Evolutionary conservation across 495 filamentous ascomycete species (phyloP), one percentile per base, ranked within the genome.

Genomic region (Hypoxylon perforatum): DNA sequence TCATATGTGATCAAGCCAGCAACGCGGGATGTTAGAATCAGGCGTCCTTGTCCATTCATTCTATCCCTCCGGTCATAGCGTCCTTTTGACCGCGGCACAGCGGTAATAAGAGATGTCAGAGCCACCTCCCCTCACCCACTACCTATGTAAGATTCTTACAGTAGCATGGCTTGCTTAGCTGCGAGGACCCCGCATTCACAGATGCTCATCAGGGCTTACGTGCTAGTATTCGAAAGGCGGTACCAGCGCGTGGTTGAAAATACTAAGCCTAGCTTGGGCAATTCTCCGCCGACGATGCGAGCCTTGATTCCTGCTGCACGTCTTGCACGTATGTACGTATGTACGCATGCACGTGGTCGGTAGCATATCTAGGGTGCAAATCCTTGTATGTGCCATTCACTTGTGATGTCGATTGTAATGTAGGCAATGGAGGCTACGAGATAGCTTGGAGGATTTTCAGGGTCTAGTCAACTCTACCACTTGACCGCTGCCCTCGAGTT

Each of bases 241-340:
- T 39, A 64, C 49, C 55, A 69, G 66, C 66, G 66, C 66, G 56
- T 69, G 60, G 66, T 64, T 9, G 30, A 64, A 69, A 69, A 69
- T 69, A 69, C 50, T 69, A 69, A 38, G 19, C 61, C 56, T 11
- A 64, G 51, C 54, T 44, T 4, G 50, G 60, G 6, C 30, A 59
- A 51, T 59, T 52, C 65, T 63, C 65, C 58, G 65, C 49, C 19
- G 25, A 38, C 22, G 42, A 45, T 57, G 57, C 5, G 35, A 18
- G 38, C 23, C 35, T 60, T 39, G 21, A 56, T 59, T 63, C 58
- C 46, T 67, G 54, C 22, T 47, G 39, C 35, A n/a, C n/a, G n/a
- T 28, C 22, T 47, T 46, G 57, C 28, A 35, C 30, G 30, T 11
- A 35, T 39, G 12, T 14, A 25, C 12, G 30, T 19, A 54, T 47